These are phyloP conservation scores for Cladobotryum mycophilum DNA, from an alignment of 2,329 filamentous ascomycete species.

Conservation along the genomic window DNA sequence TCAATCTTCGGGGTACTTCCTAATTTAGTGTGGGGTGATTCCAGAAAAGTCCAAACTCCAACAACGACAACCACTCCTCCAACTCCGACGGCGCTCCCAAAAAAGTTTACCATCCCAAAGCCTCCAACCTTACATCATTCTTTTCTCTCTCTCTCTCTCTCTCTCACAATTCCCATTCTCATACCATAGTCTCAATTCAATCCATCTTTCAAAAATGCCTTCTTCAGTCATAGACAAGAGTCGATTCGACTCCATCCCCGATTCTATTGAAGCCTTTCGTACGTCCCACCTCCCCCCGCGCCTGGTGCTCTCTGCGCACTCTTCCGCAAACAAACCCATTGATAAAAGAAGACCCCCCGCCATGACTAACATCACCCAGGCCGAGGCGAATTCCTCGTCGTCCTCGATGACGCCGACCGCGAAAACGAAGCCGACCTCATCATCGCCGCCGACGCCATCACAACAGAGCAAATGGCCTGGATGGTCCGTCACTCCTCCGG, in stretches of 20 bases:
- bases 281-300: slow-evolving; percentile 24
- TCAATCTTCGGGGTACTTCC: no score
- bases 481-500: slow-evolving; percentile 88
- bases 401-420: slow-evolving; percentile 84
- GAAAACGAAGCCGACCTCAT: slow-evolving; percentile 99
- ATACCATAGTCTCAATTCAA: not conserved
- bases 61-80: no score
- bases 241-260: slow-evolving; percentile 60
- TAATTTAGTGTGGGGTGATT: no score
- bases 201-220: slow-evolving; percentile 37
- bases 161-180: not conserved
- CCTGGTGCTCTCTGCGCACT: slow-evolving; percentile 7
- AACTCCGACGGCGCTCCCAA: no score
- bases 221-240: slow-evolving; percentile 42
- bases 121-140: no score
- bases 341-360: not conserved
- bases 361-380: slow-evolving; percentile 33
- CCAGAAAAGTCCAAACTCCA: no score
- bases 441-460: slow-evolving; percentile 80
- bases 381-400: slow-evolving; percentile 87
- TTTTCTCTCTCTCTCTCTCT: no score
- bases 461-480: slow-evolving; percentile 88
- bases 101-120: no score
- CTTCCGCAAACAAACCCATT: not conserved
- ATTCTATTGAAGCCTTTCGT: slow-evolving; percentile 60